Base-by-base conservation (phyloP, 768 basidiomycete genomes). In the Pleurotus salmoneostramineus region DNA sequence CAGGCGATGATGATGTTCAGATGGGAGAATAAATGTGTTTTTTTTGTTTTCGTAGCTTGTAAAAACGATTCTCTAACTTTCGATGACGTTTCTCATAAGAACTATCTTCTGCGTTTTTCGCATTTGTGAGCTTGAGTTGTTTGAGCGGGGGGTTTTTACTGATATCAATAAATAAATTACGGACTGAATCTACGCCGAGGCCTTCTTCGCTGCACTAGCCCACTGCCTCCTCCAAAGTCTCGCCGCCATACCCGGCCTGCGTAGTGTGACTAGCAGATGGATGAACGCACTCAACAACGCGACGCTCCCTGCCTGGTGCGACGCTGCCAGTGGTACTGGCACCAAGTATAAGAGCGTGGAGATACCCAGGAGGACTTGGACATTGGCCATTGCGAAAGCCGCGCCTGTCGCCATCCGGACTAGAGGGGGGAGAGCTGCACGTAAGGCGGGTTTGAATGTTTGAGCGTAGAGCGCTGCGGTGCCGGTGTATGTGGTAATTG, bases 291-390 rank as follows among this genome's bases (percentile, higher is more conserved):
- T 95, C 48, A 99, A 74, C 5, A 99, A 76, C 40, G 88, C 79
- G 5, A 98, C 89, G 65, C 94, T 96, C 4, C 96, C 97, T 0
- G 93, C 96, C 70, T 99, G 97, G 69, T 99, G 97, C 34, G 88
- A 81, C 10, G 96, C 93, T 6, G 97, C 97, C 2, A 98, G 74
- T 2, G 92, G 92, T 0, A 93, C 83, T 0, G 97, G 97, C 1
- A 98, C 97, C 37, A 98, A 82, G 71, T 96, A 96, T 10, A 98
- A 69, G 21, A 98, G 74, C 0, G 97, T 99, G 27, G 88, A 76
- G 37, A 82, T 81, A 2, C 82, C 81, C 21, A 83, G 69, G 1
- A 74, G 64, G 8, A 91, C 92, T 70, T 99, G 97, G 0, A 93
- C 69, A 63, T 94, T 93, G 27, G 83, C 91, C 80, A 93, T 85